Base-by-base conservation (phyloP, 306 rosid species). In the Lathyrus oleraceus region DNA sequence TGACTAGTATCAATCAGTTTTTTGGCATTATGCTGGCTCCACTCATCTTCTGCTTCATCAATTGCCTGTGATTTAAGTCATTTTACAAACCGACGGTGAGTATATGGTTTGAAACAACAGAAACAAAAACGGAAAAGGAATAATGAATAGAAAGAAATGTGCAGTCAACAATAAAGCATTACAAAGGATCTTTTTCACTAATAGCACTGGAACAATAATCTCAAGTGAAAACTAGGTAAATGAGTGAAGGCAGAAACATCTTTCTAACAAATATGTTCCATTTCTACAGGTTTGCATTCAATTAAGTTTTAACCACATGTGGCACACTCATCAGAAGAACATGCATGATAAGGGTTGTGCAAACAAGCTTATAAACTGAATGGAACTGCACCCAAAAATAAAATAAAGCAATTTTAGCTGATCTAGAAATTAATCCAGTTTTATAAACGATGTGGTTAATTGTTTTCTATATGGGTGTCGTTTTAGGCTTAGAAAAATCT, bases 21-120 rank as follows among this genome's bases (percentile, higher is more conserved):
- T 73, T 93, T 93, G 0, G 97, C 96, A 35, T 90, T 85, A 76
- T 90, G 98, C 71, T 90, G 98, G 78, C 96, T 90, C 98, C 96
- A 93, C 67, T 88, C 96, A 59, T 87, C 91, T 77, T 88, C 94
- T 10, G 96, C 98, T 82, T 93, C 98, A 70, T 88, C 96, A 73
- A 93, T 93, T 27, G 91, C 98, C 98, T 90, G 78, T 61, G 53
- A 66, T 56, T 56, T 43, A 69, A 73, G 48, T 56, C 64, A 65
- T 28, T 42, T 71, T 23, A 52, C 14, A 69, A 38, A 44, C 56
- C 15, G 17, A 47, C 36, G 11, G 17, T 9, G 10, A 67, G 64
- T 54, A 53, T 43, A 47, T 16, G 13, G 23, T 60, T 56, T 49
- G 38, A 53, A 52, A 39, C 35, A 28, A 1, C 12, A 13, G 1